Evolutionary conservation across 2,329 filamentous ascomycete species (phyloP), one percentile per base, ranked within the genome.

Genomic region (Gaeumannomyces sp.): DNA sequence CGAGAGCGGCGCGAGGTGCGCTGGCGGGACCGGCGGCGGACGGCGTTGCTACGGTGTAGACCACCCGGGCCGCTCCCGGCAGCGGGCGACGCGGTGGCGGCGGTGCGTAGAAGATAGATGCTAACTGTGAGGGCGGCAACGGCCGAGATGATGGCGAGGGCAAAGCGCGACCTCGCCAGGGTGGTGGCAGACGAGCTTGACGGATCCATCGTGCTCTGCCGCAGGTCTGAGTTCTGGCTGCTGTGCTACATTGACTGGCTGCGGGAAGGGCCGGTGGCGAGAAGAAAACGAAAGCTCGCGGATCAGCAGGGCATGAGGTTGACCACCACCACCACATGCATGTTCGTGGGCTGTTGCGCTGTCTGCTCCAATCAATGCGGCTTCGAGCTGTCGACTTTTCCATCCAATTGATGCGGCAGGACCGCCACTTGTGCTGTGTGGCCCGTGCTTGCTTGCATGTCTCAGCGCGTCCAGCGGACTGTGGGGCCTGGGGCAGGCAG

Each of bases 31-130:
- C 56, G 66, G 67, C 62, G 67, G 22, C 70, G 67, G 13, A 71
- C 64, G 22, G 69, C 69, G 58, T 70, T 70, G 22, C 67, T 66
- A 4, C 69, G 60, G 31, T 68, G 69, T 25, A 68, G 60, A 6
- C 67, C 64, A 25, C 62, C 33, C 25, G 58, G 59, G 8, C 31
- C 35, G 35, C 14, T 19, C 14, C 3, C 14, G 14, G 35, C 57
- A 53, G 19, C 28, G 58, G 62, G 11, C 61, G 64, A 63, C 4
- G 60, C 53, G 13, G 62, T 10, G 35, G 63, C n/a, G 2, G 64
- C 56, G n/a, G 67, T 61, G 61, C 66, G 64, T 22, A 66, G 61
- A 8, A 69, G 31, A 27, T 68, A 67, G 14, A 67, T 19, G 59
- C 70, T 64, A 7, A 69, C 27, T 14, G 66, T 65, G 33, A 68